Evolutionary conservation across 2,329 filamentous ascomycete genomes (phyloP), one percentile per base, ranked within the genome.

Genomic region (Xylaria sp.): DNA sequence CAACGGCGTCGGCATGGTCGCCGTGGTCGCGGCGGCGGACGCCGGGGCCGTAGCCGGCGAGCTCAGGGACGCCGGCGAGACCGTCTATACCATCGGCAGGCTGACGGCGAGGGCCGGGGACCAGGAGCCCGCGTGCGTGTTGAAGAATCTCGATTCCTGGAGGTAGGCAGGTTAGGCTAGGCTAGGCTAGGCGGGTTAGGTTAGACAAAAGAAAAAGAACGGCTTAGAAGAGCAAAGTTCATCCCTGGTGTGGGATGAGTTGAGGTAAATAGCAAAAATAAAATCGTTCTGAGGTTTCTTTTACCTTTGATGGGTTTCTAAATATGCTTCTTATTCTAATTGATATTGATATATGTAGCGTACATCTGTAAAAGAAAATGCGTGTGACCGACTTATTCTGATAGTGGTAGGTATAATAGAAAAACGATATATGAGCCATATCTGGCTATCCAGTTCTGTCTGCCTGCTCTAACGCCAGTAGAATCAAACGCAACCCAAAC

Each of bases 1-100:
- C 77, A 92, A 89, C 7, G 94, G 94, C 46, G 77, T 99, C 41
- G 94, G 94, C 43, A 97, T 99, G 92, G 90, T 97, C 5, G 79
- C 92, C 24, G 91, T 92, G 4, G 91, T 97, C 2, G 83, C 82
- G 22, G 77, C 82, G 51, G 80, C 76, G 29, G 82, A 89, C 62
- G 90, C 80, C 1, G 79, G 83, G 5, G 77, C 79, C 37, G 86
- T 90, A 1, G 77, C 78, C 18, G 72, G 77, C 48, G 76, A 83
- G 41, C 76, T 97, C 19, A 78, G 85, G 66, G 78, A 76, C 21
- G 79, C 83, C 42, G 90, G 90, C 16, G 92, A 97, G 79, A 87
- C 78, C 54, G 91, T 96, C 2, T 91, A 83, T 69, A 80, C 76
- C 21, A 85, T 97, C 56, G 94, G 93, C 16, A 81, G 78, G 66